Evolutionary conservation across 1,139 yeast genomes (phyloP), one percentile per base, ranked within the genome.

Genomic region (Hansenula anomala): DNA sequence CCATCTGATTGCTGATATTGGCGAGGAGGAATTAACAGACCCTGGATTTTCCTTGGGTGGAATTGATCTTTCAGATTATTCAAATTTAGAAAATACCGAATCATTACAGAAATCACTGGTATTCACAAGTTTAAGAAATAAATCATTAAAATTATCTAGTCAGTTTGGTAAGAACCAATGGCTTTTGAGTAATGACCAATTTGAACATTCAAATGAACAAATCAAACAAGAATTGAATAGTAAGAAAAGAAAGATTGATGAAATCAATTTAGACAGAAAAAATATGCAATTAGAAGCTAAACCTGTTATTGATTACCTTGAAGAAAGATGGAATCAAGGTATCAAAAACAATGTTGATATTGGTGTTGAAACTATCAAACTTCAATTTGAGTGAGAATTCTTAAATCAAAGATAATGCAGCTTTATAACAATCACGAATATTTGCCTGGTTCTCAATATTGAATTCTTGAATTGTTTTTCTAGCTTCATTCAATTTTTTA

Each of bases 271-370:
- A 2, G 39, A 44, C 28, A 42, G 58, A 26, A 40, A 45, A 20
- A 23, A 15, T 2, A 16, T 33, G 4, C 49, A 45, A 30, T 8
- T 18, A 3, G 53, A 48, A n/a, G 37, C 26, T 5, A 43, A 46
- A 18, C 45, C 48, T 2, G 42, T 43, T 4, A 18, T 50, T 15
- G 47, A 43, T 18, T 51, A 48, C 27, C 35, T 54, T 9, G 37
- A 42, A 1, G 37, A 48, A 18, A 42, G 54, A 38, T 50, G 55
- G 49, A 30, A 23, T 10, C 48, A 46, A n/a, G 41, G 53, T 6
- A 33, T 54, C 8, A 41, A 40, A 15, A 50, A 45, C 26, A 47
- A 50, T 23, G 39, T 54, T 1, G 51, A 51, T 13, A 36, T 51
- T 11, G 55, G 54, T 25, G 44, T 49, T 8, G 54, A 44, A 34